Percentiles rank a stretch among this genome's conserved stretches.
Evolutionary conservation across 1,284 basidiomycete genomes (phyloP).

Genomic region (Rhodotorula sp.): DNA sequence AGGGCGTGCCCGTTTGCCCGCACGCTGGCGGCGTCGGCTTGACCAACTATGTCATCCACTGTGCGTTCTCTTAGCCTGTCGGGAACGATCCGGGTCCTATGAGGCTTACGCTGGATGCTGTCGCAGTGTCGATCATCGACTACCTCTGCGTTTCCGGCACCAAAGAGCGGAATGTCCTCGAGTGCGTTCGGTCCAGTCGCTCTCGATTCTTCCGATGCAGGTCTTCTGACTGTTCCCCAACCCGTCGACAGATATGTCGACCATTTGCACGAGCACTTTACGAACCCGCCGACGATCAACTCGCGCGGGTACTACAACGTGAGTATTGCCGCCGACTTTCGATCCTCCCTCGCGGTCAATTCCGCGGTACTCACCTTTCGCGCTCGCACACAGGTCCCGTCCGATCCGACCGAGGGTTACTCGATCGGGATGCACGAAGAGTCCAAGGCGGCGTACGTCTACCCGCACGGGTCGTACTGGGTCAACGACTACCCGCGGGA

Average conservation of each 20-base stretch:
- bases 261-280: constrained; percentile 91
- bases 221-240: neutral
- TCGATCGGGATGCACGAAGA: constrained; percentile 53
- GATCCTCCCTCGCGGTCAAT: neutral
- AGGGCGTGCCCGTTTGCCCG: constrained; percentile 83
- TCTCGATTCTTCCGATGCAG: too few relatives aligned
- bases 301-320: constrained; percentile 79
- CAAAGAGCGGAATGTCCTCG: constrained; percentile 91
- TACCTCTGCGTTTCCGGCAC: constrained; percentile 86
- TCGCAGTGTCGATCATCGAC: constrained; percentile 67
- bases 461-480: constrained; percentile 55
- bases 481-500: neutral
- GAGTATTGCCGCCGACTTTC: neutral
- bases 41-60: constrained; percentile 87
- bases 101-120: neutral
- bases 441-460: constrained; percentile 52
- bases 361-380: neutral
- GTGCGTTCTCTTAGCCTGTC: constrained; percentile 21
- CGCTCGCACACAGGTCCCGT: constrained; percentile 26
- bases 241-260: constrained; percentile 61
- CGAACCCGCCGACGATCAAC: constrained; percentile 86
- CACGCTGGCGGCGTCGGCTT: constrained; percentile 94
- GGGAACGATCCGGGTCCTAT: neutral
- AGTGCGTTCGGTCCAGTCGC: constrained; percentile 49
- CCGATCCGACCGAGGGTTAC: constrained; percentile 41